Evolutionary conservation across 306 rosid genomes (phyloP).

Genomic region (Medicago arabica): DNA sequence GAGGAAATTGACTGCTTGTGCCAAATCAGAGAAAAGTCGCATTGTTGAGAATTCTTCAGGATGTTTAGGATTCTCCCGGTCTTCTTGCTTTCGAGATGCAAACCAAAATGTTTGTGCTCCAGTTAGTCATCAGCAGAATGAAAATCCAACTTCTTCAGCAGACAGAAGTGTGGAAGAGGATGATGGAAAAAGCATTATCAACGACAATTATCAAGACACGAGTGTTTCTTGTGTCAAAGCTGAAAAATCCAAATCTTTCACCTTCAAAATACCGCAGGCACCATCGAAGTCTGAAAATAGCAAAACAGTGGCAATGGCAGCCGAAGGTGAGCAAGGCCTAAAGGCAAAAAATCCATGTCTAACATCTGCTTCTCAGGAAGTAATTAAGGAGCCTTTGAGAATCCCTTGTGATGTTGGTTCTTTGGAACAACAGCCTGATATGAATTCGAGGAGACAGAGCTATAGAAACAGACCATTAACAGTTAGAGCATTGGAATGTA

Average conservation of each 20-base stretch:
- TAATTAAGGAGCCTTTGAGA: constrained; percentile 20
- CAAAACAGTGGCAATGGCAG: too few species aligned
- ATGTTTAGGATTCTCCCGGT: constrained; percentile 31
- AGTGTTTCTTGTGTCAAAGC: too few species aligned
- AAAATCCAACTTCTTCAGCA: constrained; percentile 37
- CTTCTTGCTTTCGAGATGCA: constrained; percentile 45
- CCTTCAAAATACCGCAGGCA: constrained; percentile 16
- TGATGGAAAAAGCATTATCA: constrained; percentile 15
- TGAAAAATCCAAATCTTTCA: too few species aligned
- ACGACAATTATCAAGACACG: constrained; percentile 14
- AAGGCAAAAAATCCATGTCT: too few species aligned
- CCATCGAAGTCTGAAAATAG: constrained; percentile 1
- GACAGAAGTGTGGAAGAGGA: neutral
- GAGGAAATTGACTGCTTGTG: constrained; percentile 64
- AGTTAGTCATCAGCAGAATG: constrained; percentile 40
- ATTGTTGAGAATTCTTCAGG: constrained; percentile 44
- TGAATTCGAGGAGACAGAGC: constrained; percentile 71
- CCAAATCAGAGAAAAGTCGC: constrained; percentile 52
- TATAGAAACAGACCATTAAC: constrained; percentile 78
- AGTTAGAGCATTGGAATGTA: constrained; percentile 70
- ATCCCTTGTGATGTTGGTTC: neutral
- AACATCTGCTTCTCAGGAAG: neutral
- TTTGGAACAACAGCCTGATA: constrained; percentile 22
- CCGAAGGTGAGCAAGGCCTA: too few species aligned
- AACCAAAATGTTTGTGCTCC: constrained; percentile 43